Evolutionary conservation across 139 green algal genomes (phyloP).

Genomic region (Axilococcus clingmanii): DNA sequence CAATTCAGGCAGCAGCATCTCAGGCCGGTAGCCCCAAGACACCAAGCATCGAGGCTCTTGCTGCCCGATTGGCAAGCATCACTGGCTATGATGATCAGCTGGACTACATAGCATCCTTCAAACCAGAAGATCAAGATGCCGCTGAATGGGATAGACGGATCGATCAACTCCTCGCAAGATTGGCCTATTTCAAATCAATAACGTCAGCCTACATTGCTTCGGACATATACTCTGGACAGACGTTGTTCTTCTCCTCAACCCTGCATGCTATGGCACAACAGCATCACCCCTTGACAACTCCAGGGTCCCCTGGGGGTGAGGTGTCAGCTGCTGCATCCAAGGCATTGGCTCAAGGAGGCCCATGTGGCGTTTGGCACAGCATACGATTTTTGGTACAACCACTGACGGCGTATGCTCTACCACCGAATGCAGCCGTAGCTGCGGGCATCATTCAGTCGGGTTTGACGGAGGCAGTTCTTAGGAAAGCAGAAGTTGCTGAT

Average conservation of each 20-base stretch:
- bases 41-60: conserved; percentile 19
- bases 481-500: conserved; percentile 5
- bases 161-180: conserved; percentile 15
- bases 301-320: background rate
- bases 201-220: conserved; percentile 17
- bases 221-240: conserved; percentile 29
- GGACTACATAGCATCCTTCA: conserved; percentile 44
- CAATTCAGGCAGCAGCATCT: conserved; percentile 4
- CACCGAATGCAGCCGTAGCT: background rate
- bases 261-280: background rate
- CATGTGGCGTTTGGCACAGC: conserved; percentile 12
- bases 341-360: conserved; percentile 8
- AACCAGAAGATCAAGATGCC: conserved; percentile 9
- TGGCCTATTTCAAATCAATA: conserved; percentile 46
- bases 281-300: no score
- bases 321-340: conserved; percentile 6
- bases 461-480: conserved; percentile 4
- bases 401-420: background rate
- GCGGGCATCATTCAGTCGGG: background rate
- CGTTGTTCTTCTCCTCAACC: conserved; percentile 23
- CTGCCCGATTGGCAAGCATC: conserved; percentile 11
- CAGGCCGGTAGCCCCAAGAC: no score
- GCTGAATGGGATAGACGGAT: conserved; percentile 18
- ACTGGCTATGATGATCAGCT: conserved; percentile 40
- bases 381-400: background rate